These are phyloP conservation scores for Backusella australiensis DNA, from an alignment of 192 early-diverging fungal species.

Conservation along the genomic window DNA sequence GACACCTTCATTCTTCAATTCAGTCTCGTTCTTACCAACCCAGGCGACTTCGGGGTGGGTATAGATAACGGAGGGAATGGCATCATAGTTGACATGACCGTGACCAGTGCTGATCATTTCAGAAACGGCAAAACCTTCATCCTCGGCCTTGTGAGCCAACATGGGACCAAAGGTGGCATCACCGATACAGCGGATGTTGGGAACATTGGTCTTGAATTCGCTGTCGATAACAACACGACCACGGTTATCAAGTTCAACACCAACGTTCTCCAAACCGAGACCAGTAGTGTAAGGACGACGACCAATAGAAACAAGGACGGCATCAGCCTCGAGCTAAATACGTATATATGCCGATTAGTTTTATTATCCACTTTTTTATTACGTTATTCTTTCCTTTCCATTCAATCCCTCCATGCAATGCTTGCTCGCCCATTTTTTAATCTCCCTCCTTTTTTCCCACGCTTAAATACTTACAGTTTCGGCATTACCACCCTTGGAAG, in stretches of 20 bases:
- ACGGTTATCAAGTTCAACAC: constrained; percentile 81
- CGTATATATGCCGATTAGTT: not conserved
- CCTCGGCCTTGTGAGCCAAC: constrained; percentile 99
- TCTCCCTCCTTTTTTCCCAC: not conserved
- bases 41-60: constrained; percentile 98
- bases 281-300: constrained; percentile 93
- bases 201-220: constrained; percentile 83
- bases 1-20: constrained; percentile 83
- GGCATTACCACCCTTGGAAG: constrained; percentile 75
- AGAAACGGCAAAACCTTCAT: constrained; percentile 95
- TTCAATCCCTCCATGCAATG: not conserved
- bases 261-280: constrained; percentile 89
- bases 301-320: constrained; percentile 91
- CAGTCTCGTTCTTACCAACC: constrained; percentile 95
- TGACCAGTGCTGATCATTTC: constrained; percentile 90
- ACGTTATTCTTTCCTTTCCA: not conserved
- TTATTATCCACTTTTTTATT: not conserved
- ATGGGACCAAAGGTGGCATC: constrained; percentile 96
- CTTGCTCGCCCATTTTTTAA: not conserved
- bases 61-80: constrained; percentile 97
- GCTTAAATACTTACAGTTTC: constrained; percentile 64
- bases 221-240: constrained; percentile 87
- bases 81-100: constrained; percentile 99
- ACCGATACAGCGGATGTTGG: constrained; percentile 92
- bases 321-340: constrained; percentile 80